Base-by-base conservation (phyloP, 2,329 filamentous ascomycete species). In the Fusarium newnesense region DNA sequence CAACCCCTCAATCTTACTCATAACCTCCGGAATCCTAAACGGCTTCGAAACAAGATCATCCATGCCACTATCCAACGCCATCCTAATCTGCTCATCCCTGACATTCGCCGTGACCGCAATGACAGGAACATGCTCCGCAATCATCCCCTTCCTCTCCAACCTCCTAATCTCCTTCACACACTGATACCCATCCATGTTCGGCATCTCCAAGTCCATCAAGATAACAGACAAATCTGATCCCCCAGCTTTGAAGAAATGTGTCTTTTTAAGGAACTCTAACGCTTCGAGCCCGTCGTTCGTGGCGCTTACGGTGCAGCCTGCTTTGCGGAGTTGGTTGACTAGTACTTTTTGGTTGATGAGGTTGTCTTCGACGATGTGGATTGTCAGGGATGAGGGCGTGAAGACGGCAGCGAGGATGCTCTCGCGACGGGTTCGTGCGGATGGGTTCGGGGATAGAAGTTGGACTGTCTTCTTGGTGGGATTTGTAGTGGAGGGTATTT, bases 351-450 rank as follows among this genome's bases (percentile, higher is more conserved):
- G 91, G 77, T 93, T 93, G 70, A 92, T 90, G 8, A 86, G 83
- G 75, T 93, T 92, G 76, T 93, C 91, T 78, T 93, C 91, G 1
- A 93, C 91, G 7, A 92, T 82, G 12, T 92, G 81, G 5, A 93
- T 87, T 43, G 86, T 86, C 65, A 90, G 83, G 13, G 87, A 19
- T 7, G 30, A 28, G 9, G 63, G 65, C 12, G 58, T 46, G 10
- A 71, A 59, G 0, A 30, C 34, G 9, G 46, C 28, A 19, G 28
- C 46, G 16, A 46, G 37, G 6, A 26, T n/a, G 10, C 7, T 42
- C 18, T 9, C 39, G 39, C 10, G 43, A 10, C n/a, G 34, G 24
- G 13, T 34, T 40, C 9, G 19, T 16, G 4, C 40, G 19, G 9
- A 21, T 43, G 9, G 19, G 5, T 4, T 40, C 4, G 36, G 34